Percentiles rank a stretch among this genome's conserved stretches.
phyloP scores from a whole-genome alignment of 371 early-diverging fungal genomes.

The Mortierella sp. region DNA sequence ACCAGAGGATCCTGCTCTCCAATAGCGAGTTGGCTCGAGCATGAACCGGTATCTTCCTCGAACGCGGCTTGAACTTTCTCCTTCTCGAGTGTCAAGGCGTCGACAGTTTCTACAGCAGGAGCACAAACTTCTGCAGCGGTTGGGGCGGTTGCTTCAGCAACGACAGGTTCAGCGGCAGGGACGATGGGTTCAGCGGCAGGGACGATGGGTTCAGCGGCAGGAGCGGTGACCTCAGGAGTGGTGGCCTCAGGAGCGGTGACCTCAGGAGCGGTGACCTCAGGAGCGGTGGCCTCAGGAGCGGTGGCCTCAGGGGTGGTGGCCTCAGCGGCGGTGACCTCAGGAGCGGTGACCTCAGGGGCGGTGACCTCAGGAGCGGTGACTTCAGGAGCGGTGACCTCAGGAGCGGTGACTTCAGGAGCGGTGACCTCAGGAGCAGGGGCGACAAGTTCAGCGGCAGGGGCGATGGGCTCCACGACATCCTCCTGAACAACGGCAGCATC shows the following conservation, averaged over 20 bases:
- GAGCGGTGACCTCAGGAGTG: too few relatives aligned
- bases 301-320: too few relatives aligned
- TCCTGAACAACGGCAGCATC: neutral
- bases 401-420: too few relatives aligned
- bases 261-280: too few relatives aligned
- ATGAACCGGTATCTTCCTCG: slow-evolving; percentile 31
- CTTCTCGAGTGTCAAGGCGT: slow-evolving; percentile 22
- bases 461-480: neutral
- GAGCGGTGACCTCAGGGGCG: too few relatives aligned
- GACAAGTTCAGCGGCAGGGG: neutral
- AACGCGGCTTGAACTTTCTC: slow-evolving; percentile 30
- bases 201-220: neutral
- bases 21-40: slow-evolving; percentile 27
- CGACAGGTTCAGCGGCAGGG: neutral
- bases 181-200: neutral
- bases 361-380: too few relatives aligned
- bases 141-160: neutral
- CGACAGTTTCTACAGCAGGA: neutral
- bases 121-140: slow-evolving; percentile 6
- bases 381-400: too few relatives aligned
- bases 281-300: too few relatives aligned
- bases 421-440: neutral
- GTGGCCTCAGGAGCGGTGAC: too few relatives aligned
- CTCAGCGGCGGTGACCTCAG: too few relatives aligned
- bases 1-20: slow-evolving; percentile 45